These are phyloP conservation scores for Neophaeococcomyces aloes DNA, from an alignment of 2,329 filamentous ascomycete genomes.

Conservation along the genomic window DNA sequence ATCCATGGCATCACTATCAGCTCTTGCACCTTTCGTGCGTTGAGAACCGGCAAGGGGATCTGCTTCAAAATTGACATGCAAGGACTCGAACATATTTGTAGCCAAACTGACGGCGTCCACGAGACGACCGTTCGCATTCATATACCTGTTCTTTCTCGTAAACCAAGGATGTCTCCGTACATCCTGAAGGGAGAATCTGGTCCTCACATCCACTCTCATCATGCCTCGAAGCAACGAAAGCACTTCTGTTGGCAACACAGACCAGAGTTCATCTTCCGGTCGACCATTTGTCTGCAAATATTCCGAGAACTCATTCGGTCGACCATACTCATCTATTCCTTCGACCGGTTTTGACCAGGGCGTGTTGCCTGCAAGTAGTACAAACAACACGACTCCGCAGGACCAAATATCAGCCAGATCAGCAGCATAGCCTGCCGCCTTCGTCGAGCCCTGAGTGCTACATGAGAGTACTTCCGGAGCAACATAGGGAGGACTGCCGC, in stretches of 20 bases:
- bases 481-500: slow-evolving; percentile 93
- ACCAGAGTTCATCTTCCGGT: slow-evolving; percentile 77
- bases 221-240: slow-evolving; percentile 82
- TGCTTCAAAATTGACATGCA: slow-evolving; percentile 77
- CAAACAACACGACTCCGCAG: slow-evolving; percentile 94
- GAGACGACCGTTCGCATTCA: slow-evolving; percentile 62
- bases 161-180: slow-evolving; percentile 93
- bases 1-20: slow-evolving; percentile 53
- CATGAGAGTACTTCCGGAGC: slow-evolving; percentile 73
- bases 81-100: slow-evolving; percentile 86
- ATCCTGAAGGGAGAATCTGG: slow-evolving; percentile 74
- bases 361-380: slow-evolving; percentile 88
- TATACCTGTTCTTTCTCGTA: slow-evolving; percentile 66
- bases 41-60: slow-evolving; percentile 44
- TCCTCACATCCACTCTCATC: slow-evolving; percentile 67
- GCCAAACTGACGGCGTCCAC: slow-evolving; percentile 73
- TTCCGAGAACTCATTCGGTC: slow-evolving; percentile 62
- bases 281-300: slow-evolving; percentile 71
- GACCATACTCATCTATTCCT: slow-evolving; percentile 51
- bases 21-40: slow-evolving; percentile 25
- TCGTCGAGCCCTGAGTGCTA: slow-evolving; percentile 39
- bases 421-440: slow-evolving; percentile 43
- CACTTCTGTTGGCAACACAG: slow-evolving; percentile 60
- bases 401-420: slow-evolving; percentile 93
- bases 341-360: slow-evolving; percentile 91